phyloP scores from a whole-genome alignment of 2,329 filamentous ascomycete genomes.

The Sporothrix luriei region DNA sequence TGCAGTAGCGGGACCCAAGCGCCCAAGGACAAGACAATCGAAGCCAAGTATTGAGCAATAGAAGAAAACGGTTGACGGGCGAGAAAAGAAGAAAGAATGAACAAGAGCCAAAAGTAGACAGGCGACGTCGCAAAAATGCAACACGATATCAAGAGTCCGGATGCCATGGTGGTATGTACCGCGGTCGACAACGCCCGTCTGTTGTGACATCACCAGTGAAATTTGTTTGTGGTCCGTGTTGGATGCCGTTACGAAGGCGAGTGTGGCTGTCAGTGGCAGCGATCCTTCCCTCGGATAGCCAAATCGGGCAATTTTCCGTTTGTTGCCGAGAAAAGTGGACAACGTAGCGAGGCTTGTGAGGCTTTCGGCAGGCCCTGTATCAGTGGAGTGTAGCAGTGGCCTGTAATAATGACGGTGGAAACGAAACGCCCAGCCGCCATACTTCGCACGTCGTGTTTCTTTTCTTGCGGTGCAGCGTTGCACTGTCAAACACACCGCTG shows the following conservation, averaged over 20 bases:
- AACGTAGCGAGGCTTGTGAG: too few relatives aligned
- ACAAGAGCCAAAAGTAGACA: neutral
- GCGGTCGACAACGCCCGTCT: neutral
- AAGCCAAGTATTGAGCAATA: neutral
- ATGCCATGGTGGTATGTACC: neutral
- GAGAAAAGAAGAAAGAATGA: too few relatives aligned
- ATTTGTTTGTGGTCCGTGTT: conserved; percentile 18
- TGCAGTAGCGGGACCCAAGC: conserved; percentile 26
- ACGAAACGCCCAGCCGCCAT: conserved; percentile 3
- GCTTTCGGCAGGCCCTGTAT: conserved; percentile 2
- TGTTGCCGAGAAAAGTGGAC: neutral
- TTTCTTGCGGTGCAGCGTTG: neutral
- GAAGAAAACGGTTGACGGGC: neutral
- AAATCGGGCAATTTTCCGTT: conserved; percentile 19
- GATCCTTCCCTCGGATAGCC: neutral
- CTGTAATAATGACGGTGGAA: neutral
- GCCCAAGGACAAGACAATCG: neutral
- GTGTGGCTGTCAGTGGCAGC: neutral
- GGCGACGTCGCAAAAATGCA: neutral
- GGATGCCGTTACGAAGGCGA: neutral
- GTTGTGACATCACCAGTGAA: conserved; percentile 16
- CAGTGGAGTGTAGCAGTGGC: neutral
- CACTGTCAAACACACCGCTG: conserved; percentile 1
- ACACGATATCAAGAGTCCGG: neutral
- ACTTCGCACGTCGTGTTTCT: neutral